Base-by-base conservation (phyloP, 495 filamentous ascomycete genomes). In the Annulohypoxylon nitens region DNA sequence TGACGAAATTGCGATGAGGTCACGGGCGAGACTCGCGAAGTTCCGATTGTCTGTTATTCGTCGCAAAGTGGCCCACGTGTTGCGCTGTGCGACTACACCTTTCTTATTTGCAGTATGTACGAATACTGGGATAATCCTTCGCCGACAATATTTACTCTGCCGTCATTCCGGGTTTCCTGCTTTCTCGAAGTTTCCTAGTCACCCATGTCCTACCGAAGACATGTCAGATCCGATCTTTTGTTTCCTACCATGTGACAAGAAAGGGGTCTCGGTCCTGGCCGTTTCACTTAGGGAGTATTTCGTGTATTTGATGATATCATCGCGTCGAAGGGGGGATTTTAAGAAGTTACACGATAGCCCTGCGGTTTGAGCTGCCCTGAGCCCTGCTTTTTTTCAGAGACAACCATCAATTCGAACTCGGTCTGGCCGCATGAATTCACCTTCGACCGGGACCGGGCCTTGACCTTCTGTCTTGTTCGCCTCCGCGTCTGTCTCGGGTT, bases 121-220 rank as follows among this genome's bases (percentile, higher is more conserved):
- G 30, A 3, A 64, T 64, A 59, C 70, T 26, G 41, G 70, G 70
- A 73, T 73, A 43, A 73, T 73, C 64, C 64, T 73, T n/a, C 70
- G 70, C 60, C 53, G 61, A 25, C 67, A 43, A 34, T n/a, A 45
- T 61, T 50, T 33, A 0, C 25, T 23, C 20, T 37, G n/a, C 33
- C 53, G 53, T 16, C 4, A 33, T 37, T 57, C 53, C 8, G 26
- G 20, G 43, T 54, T 43, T 23, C 47, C 48, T 26, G 16, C 18
- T 61, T 47, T 34, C 39, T 39, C 43, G 8, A 26, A 23, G 54
- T 58, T 53, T 39, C 14, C 53, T 57, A 16, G 53, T 37, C 9
- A 5, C 23, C 20, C 53, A 20, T 6, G 53, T 57, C 53, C 36
- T 7, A 37, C 53, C 14, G 30, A 33, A n/a, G n/a, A 37, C n/a